phyloP scores from a whole-genome alignment of 1,284 basidiomycete genomes.

The Rhodotorula sp. region DNA sequence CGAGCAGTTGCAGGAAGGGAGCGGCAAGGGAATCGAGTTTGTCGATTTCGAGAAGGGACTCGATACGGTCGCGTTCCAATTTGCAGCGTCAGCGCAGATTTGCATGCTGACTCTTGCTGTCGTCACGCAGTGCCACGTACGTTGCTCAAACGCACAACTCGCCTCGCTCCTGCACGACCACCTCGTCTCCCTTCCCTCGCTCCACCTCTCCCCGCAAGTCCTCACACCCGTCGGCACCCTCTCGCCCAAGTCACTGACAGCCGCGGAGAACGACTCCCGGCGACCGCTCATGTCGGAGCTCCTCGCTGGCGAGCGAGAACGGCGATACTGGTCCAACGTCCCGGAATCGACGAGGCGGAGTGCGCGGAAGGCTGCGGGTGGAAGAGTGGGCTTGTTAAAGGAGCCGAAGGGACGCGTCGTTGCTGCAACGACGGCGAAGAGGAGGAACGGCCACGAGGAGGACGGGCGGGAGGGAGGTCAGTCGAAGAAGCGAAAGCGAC shows the following conservation, averaged over 20 bases:
- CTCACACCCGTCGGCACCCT: slow-evolving; percentile 15
- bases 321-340: slow-evolving; percentile 31
- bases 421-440: neutral
- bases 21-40: slow-evolving; percentile 37
- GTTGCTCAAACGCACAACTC: slow-evolving; percentile 23
- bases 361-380: slow-evolving; percentile 28
- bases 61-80: slow-evolving; percentile 17
- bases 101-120: neutral
- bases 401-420: neutral
- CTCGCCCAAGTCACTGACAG: neutral
- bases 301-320: slow-evolving; percentile 24
- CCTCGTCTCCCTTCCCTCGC: slow-evolving; percentile 2
- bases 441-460: slow-evolving; percentile 10
- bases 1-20: slow-evolving; percentile 37
- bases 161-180: slow-evolving; percentile 13
- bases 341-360: slow-evolving; percentile 26
- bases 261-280: slow-evolving; percentile 10
- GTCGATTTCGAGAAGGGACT: slow-evolving; percentile 39
- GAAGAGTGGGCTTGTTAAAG: slow-evolving; percentile 20
- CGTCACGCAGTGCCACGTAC: slow-evolving; percentile 26
- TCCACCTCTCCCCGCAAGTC: slow-evolving; percentile 11
- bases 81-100: neutral
- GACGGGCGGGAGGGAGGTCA: neutral
- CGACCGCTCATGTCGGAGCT: slow-evolving; percentile 18
- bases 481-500: slow-evolving; percentile 3